Evolutionary conservation across 257 asterid genomes (phyloP), one percentile per base, ranked within the genome.

Genomic region (Ajuga chamaepitys): DNA sequence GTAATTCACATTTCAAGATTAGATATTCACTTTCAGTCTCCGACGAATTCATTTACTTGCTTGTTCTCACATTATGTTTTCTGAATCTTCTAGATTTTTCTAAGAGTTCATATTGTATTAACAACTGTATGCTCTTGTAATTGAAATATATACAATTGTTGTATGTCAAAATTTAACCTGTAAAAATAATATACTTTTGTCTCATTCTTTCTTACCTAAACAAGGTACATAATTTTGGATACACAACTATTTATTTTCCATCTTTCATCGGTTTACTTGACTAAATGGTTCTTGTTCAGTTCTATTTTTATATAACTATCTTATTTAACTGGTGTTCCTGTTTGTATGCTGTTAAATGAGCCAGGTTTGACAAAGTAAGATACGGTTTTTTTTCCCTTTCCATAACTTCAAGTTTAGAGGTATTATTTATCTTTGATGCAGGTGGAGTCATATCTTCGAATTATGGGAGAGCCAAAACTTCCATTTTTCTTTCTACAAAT

Each of bases 401-500:
- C 10, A 20, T 12, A 11, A 21, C 17, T 52, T 48, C 21, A 65
- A 53, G 58, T 50, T n/a, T 22, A 28, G 12, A 30, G 58, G 58
- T 14, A 22, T 18, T 26, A 40, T 42, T 58, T 66, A 30, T 71
- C 35, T 64, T 64, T 77, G 58, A 17, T 71, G 74, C 86, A 88
- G 96, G 96, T 88, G 74, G 96, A 84, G 58, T 88, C 96, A 2
- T 88, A 88, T 63, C 80, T 88, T 71, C 80, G 66, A 59, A 82
- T 88, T 74, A 77, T 83, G 80, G 90, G 86, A 57, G 95, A 88
- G 76, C 93, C 95, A 16, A 88, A 86, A 76, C 92, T 88, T 60
- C 96, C 96, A n/a, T 88, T 93, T 58, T 77, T 87, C 65, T 86
- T 88, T 84, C 88, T 86, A 52, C 95, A 88, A 64, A 94, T 88